phyloP scores from a whole-genome alignment of 2,329 filamentous ascomycete genomes.

The Lecanicillium sp. region DNA sequence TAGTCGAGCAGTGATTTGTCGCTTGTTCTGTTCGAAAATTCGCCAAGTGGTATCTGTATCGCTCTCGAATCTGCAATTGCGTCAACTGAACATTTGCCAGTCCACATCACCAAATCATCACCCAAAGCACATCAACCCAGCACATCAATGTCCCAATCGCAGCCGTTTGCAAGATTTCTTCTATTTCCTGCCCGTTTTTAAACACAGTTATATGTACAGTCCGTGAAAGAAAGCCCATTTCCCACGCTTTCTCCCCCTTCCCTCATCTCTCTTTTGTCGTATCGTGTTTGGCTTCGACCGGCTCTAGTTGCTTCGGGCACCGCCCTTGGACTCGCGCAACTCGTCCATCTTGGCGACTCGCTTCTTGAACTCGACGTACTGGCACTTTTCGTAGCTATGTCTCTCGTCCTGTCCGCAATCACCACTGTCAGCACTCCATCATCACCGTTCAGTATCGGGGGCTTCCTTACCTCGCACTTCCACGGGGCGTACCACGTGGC shows the following conservation, averaged over 20 bases:
- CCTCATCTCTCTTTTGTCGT: background rate
- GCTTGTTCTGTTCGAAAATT: background rate
- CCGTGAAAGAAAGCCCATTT: too few relatives aligned
- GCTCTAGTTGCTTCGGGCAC: slow-evolving; percentile 72
- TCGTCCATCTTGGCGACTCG: slow-evolving; percentile 98
- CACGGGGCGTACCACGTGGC: slow-evolving; percentile 92
- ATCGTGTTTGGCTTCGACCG: background rate
- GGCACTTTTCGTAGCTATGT: slow-evolving; percentile 98
- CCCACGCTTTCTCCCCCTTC: background rate
- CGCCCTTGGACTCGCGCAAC: slow-evolving; percentile 77
- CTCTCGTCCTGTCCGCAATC: slow-evolving; percentile 95
- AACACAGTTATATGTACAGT: slow-evolving; percentile 28
- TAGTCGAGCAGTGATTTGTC: background rate
- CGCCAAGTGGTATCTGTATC: background rate
- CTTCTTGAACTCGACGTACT: slow-evolving; percentile 98
- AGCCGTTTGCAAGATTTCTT: slow-evolving; percentile 4
- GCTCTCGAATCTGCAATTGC: background rate
- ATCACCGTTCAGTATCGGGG: background rate
- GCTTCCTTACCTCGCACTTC: slow-evolving; percentile 81
- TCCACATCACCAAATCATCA: background rate
- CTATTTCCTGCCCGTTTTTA: slow-evolving; percentile 17
- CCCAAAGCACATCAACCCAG: slow-evolving; percentile 1
- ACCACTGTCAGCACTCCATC: background rate
- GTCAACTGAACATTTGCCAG: slow-evolving; percentile 4
- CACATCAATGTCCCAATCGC: background rate